Conservation (phyloP, 768 basidiomycete genomes). For the Neoboletus brunneissimus region DNA sequence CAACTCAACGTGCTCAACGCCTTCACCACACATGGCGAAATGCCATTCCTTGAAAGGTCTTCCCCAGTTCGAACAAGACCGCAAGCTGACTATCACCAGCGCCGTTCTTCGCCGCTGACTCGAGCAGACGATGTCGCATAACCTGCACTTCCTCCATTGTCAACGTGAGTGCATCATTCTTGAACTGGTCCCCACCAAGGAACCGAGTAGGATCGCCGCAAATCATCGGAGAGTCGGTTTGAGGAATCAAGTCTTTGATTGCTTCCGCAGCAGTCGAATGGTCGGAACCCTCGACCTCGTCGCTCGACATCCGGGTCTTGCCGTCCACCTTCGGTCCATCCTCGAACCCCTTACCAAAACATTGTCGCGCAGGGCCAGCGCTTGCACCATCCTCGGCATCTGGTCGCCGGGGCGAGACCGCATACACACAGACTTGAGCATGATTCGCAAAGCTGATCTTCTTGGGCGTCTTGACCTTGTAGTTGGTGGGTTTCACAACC, state of each 20-base stretch:
- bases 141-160: slow-evolving; percentile 17
- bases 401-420: slow-evolving; percentile 10
- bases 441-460: slow-evolving; percentile 27
- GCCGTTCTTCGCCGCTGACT: slow-evolving; percentile 1
- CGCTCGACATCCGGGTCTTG: background rate
- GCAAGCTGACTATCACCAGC: slow-evolving; percentile 10
- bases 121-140: slow-evolving; percentile 15
- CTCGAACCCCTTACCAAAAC: background rate
- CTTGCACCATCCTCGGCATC: background rate
- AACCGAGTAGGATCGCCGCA: background rate
- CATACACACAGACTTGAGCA: slow-evolving; percentile 22
- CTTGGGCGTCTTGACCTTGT: slow-evolving; percentile 22
- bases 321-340: background rate
- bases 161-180: slow-evolving; percentile 14
- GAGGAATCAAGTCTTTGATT: background rate
- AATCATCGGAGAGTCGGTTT: background rate
- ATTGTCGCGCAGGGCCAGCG: background rate
- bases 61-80: slow-evolving; percentile 22
- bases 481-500: slow-evolving; percentile 1
- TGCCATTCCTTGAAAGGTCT: slow-evolving; percentile 17
- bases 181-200: background rate
- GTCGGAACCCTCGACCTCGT: background rate
- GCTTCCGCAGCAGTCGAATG: background rate
- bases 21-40: slow-evolving; percentile 29
- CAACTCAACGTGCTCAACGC: background rate